Evolutionary conservation across 495 filamentous ascomycete genomes (phyloP).

Genomic region (Hypomontagnella monticulosa): DNA sequence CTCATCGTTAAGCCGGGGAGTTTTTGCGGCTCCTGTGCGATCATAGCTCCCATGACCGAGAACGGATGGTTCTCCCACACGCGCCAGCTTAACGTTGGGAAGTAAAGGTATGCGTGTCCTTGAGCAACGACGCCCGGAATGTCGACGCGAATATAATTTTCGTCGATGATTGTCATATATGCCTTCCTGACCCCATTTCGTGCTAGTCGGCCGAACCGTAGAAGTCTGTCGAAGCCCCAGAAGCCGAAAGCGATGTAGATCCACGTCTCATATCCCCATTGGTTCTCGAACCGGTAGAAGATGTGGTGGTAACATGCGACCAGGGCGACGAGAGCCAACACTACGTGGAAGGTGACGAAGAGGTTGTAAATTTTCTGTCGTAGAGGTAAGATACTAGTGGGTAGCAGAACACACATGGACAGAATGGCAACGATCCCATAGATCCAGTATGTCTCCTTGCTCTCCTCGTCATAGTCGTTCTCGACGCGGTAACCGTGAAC

Average conservation of each 20-base stretch:
- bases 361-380: constrained; percentile 41
- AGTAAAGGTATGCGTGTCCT: constrained; percentile 52
- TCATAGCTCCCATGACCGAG: constrained; percentile 43
- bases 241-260: constrained; percentile 49
- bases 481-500: constrained; percentile 36
- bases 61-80: constrained; percentile 62
- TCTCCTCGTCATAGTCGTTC: constrained; percentile 25
- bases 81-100: constrained; percentile 51
- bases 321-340: constrained; percentile 35
- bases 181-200: constrained; percentile 46
- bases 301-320: constrained; percentile 52
- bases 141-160: constrained; percentile 51
- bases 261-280: constrained; percentile 56
- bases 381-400: constrained; percentile 32
- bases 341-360: constrained; percentile 44
- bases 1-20: neutral
- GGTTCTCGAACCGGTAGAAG: constrained; percentile 36
- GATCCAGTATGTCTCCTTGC: constrained; percentile 47
- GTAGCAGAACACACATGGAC: constrained; percentile 34
- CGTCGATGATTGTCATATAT: constrained; percentile 46
- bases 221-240: constrained; percentile 52
- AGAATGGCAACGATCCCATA: constrained; percentile 49
- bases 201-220: constrained; percentile 46
- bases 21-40: constrained; percentile 1
- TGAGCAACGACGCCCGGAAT: constrained; percentile 45